Conservation (phyloP, 495 filamentous ascomycete species). For the Chlorociboria aeruginascens region DNA sequence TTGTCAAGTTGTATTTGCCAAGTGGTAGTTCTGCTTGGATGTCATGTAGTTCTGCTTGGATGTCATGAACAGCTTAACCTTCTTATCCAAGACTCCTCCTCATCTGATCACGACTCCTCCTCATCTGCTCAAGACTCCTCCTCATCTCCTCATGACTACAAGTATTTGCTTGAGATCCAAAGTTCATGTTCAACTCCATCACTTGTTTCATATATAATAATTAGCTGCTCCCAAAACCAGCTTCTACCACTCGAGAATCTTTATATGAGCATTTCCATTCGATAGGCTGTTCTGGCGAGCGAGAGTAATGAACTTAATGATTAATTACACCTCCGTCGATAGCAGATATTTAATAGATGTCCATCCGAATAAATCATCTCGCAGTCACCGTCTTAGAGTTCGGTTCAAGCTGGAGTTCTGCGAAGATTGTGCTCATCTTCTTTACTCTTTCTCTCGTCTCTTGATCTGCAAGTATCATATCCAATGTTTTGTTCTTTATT, state of each 20-base stretch:
- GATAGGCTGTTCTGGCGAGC: neutral
- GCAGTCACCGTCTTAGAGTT: constrained; percentile 7
- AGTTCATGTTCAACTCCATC: too few relatives aligned
- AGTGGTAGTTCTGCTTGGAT: too few relatives aligned
- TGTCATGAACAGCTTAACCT: too few relatives aligned
- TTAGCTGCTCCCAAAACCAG: constrained; percentile 1
- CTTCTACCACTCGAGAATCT: constrained; percentile 9
- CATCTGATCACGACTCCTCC: too few relatives aligned
- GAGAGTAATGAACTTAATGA: constrained; percentile 7
- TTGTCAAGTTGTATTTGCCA: too few relatives aligned
- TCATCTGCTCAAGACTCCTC: too few relatives aligned
- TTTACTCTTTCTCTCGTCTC: constrained; percentile 5
- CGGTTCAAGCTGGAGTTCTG: constrained; percentile 2
- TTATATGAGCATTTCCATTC: neutral
- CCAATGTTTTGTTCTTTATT: constrained; percentile 1
- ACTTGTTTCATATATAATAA: too few relatives aligned
- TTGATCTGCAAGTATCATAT: constrained; percentile 7
- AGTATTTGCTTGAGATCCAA: too few relatives aligned
- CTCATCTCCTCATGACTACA: too few relatives aligned
- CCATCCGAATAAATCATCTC: constrained; percentile 6
- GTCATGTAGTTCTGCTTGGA: too few relatives aligned
- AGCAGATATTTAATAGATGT: constrained; percentile 5
- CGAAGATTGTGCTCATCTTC: constrained; percentile 3
- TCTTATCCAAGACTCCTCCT: too few relatives aligned
- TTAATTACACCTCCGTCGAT: neutral